Base-by-base conservation (phyloP, 179 eudicot genomes). In the Monotropa hypopitys region DNA sequence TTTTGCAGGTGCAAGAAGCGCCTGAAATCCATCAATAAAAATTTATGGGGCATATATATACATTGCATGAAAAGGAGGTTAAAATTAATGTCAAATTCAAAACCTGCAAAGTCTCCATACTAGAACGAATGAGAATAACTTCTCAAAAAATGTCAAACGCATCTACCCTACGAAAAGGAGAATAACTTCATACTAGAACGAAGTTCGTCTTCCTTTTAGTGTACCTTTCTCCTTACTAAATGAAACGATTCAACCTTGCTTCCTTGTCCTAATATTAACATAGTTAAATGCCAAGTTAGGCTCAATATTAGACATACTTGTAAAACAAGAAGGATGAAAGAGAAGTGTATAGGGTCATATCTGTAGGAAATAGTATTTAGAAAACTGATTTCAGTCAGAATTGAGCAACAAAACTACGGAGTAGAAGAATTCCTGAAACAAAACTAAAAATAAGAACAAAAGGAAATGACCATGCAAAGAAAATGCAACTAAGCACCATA, bases 1-100 rank as follows among this genome's bases (percentile, higher is more conserved):
- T 76, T 83, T 90, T 77, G 97, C 85, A 40, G 99, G 97, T 80
- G 95, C 95, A 75, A 89, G 86, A 47, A 95, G 91, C 54, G 99
- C 99, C 99, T 95, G 96, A 80, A 81, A 85, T 21, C 78, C 75
- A 80, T 30, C 21, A 51, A 62, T 13, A 50, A 75, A 67, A 54
- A 77, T 49, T 21, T 62, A 7, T 7, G 61, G 32, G 68, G 54
- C 51, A 59, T 57, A 26, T 5, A 32, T 12, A 46, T 74, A 56
- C 47, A n/a, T 35, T 59, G 7, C 11, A 32, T 15, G 0, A 63
- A 70, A 65, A 45, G 47, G 61, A 20, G 57, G 53, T 21, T 53
- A 23, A 53, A 57, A 42, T 56, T 10, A 33, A 20, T 6, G 54
- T 26, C 20, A 15, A 45, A 45, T 30, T 62, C 57, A 28, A 42